phyloP scores from a whole-genome alignment of 139 green algal species.

The Limnomonas spitsbergensis region DNA sequence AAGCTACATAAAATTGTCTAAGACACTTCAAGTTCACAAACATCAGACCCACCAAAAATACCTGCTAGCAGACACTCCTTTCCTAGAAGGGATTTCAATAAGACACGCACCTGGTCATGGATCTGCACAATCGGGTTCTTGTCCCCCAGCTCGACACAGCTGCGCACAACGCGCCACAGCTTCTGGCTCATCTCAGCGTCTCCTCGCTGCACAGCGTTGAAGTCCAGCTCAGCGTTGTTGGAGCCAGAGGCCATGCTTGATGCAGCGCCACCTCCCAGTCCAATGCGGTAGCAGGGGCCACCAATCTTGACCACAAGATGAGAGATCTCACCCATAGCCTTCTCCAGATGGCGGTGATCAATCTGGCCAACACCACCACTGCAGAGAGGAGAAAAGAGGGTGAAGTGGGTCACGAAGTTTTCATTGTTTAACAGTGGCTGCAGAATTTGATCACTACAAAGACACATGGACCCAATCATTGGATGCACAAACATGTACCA shows the following conservation, averaged over 20 bases:
- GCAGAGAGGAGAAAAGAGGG: too few relatives aligned
- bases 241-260: constrained; percentile 76
- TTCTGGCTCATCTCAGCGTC: constrained; percentile 98
- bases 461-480: too few relatives aligned
- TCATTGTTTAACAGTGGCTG: too few relatives aligned
- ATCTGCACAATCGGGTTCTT: constrained; percentile 93
- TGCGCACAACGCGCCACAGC: constrained; percentile 93
- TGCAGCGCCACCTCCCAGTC: constrained; percentile 95
- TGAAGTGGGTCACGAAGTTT: too few relatives aligned
- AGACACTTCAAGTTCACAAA: too few relatives aligned
- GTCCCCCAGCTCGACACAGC: constrained; percentile 92
- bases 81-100: too few relatives aligned
- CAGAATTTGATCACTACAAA: too few relatives aligned
- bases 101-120: too few relatives aligned
- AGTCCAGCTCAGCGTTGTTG: constrained; percentile 99
- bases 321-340: constrained; percentile 64
- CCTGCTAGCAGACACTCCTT: too few relatives aligned
- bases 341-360: constrained; percentile 69
- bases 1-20: too few relatives aligned
- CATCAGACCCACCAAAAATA: too few relatives aligned
- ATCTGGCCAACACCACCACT: constrained; percentile 57
- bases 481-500: too few relatives aligned
- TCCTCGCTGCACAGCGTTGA: constrained; percentile 94
- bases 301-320: constrained; percentile 99
- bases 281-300: constrained; percentile 96